Conservation (phyloP, 441 rosid genomes). For the Isatis lusitanica region DNA sequence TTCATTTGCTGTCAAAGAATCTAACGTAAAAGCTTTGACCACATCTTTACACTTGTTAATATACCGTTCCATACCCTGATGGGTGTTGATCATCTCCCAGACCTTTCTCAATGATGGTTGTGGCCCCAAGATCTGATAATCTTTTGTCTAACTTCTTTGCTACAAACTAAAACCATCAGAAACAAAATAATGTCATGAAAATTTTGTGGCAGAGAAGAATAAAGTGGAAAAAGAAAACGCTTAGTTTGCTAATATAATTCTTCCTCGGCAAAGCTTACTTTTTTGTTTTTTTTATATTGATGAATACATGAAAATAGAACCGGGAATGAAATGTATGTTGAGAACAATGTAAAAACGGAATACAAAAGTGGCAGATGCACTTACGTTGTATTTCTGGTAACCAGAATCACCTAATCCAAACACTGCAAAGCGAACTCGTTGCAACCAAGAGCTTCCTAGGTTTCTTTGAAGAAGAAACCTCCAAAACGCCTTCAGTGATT, state of each 20-base stretch:
- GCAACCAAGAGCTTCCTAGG: slow-evolving; percentile 64
- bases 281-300: neutral
- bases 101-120: slow-evolving; percentile 68
- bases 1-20: neutral
- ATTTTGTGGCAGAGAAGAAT: slow-evolving; percentile 9
- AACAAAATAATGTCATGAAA: slow-evolving; percentile 10
- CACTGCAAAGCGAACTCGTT: slow-evolving; percentile 67
- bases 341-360: neutral
- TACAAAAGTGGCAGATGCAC: slow-evolving; percentile 21
- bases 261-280: neutral
- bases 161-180: slow-evolving; percentile 68
- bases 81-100: slow-evolving; percentile 97
- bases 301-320: neutral
- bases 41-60: neutral
- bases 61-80: slow-evolving; percentile 72
- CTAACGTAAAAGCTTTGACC: neutral
- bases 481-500: slow-evolving; percentile 69
- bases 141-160: slow-evolving; percentile 96
- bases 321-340: neutral
- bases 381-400: slow-evolving; percentile 91
- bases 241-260: neutral
- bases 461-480: slow-evolving; percentile 76
- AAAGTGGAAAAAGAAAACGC: neutral
- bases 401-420: slow-evolving; percentile 95
- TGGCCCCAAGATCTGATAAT: slow-evolving; percentile 82